Base-by-base conservation (phyloP, 306 rosid genomes). In the Fragaria vesca region DNA sequence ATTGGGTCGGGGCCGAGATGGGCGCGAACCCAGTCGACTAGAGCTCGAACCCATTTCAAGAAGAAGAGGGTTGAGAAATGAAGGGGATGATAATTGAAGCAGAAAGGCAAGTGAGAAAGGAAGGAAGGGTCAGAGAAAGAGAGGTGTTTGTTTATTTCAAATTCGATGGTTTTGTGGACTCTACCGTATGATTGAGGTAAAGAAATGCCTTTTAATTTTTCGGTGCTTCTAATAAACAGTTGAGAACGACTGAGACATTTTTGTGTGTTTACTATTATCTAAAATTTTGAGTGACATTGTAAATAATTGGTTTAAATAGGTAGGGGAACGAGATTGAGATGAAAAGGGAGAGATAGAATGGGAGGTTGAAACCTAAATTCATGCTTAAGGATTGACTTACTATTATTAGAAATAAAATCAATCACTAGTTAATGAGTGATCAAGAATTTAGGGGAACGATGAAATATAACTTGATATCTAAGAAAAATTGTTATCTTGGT, bases 11-110 rank as follows among this genome's bases (percentile, higher is more conserved):
- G 87, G 55, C 81, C 83, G 74, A 76, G 86, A 80, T 77, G 89
- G 82, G 74, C 91, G 93, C 82, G 93, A 86, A 30, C 86, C 88
- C 73, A 81, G 84, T 81, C 93, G 82, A 85, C 96, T 90, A 55
- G 75, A 81, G 69, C 87, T 38, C 10, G 91, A 86, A 90, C 98
- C 98, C 98, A 94, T 50, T 94, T 76, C 34, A 15, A 62, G 71
- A 65, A 24, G 8, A 42, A 73, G 43, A 66, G 57, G 74, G 71
- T 78, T 45, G 2, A 12, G 69, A 67, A 10, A 55, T 6, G 65
- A 24, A 58, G 21, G 71, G 69, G 43, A 55, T 63, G 79, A 74
- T 66, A 85, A 81, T 75, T 80, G 96, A 91, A 83, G 80, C 82
- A 78, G 47, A 55, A 42, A 85, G 81, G 83, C 85, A n/a, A 81